These are phyloP conservation scores for Isatis lusitanica DNA, from an alignment of 441 rosid species.

Conservation along the genomic window DNA sequence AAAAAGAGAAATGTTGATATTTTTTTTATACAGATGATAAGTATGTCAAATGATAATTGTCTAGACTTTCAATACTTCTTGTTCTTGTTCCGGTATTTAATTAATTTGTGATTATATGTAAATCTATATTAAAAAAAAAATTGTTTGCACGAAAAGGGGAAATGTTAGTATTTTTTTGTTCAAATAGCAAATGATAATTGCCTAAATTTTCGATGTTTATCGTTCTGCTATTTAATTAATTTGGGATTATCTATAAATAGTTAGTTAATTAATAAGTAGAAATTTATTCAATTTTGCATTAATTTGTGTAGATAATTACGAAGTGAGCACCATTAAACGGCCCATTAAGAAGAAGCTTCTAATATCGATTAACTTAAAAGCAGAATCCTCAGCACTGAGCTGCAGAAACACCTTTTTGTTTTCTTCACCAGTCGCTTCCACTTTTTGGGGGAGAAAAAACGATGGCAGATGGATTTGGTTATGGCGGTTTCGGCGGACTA, in stretches of 20 bases:
- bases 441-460: neutral
- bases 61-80: neutral
- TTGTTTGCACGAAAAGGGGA: too few species aligned
- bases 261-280: too few species aligned
- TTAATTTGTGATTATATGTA: neutral
- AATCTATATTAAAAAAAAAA: too few species aligned
- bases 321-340: neutral
- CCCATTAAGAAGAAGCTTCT: neutral
- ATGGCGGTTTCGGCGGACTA: conserved; percentile 14
- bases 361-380: neutral
- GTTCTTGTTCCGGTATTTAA: neutral
- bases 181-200: too few species aligned
- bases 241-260: too few species aligned
- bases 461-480: conserved; percentile 30
- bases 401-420: neutral
- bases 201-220: too few species aligned
- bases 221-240: too few species aligned
- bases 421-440: conserved; percentile 21
- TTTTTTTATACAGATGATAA: too few species aligned
- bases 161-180: too few species aligned
- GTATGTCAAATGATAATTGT: neutral
- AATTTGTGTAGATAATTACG: neutral
- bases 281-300: too few species aligned
- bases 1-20: neutral
- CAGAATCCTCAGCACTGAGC: neutral